Base-by-base conservation (phyloP, 148 eudicot genomes). In the Fallopia convolvulus region DNA sequence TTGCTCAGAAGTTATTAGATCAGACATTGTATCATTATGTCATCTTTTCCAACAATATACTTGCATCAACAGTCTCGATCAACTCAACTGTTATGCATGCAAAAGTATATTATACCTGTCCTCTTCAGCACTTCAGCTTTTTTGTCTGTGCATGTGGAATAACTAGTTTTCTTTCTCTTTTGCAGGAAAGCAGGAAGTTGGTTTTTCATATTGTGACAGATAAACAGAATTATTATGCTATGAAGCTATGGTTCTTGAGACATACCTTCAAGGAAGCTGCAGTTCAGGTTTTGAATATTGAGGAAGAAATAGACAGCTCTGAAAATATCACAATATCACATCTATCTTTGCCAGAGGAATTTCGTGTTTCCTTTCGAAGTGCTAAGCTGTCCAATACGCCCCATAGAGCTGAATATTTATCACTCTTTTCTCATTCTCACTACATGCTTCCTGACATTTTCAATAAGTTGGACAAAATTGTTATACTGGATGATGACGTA, bases 121-220 rank as follows among this genome's bases (percentile, higher is more conserved):
- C 26, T 74, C 60, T 78, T 20, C 8, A 36, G 39, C 11, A 39
- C 72, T 15, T 68, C 20, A 68, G 8, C 70, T 70, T 26, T 14
- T 39, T 49, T 65, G 42, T 68, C 72, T 36, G 20, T 68, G 2
- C 18, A 39, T 39, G 17, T 68, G 72, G 39, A 65, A 5, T 36
- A 36, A 14, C 1, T 17, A 36, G 7, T 10, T 68, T 13, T 2
- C 1, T 14, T 33, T 15, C 39, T 71, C 77, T 78, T 77, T 79
- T 85, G 73, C 93, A 95, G 99, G 94, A 85, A 78, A 88, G 93
- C 79, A 81, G 81, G 88, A 87, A 87, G 82, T 88, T 86, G 82
- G 93, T 95, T 77, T 95, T 95, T 73, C 99, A 95, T 86, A 86
- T 95, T 77, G 78, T 95, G 83, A 95, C 99, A 8, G 93, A 95